Base-by-base conservation (phyloP, 805 yeast species). In the Spencermartinsiella europaea region DNA sequence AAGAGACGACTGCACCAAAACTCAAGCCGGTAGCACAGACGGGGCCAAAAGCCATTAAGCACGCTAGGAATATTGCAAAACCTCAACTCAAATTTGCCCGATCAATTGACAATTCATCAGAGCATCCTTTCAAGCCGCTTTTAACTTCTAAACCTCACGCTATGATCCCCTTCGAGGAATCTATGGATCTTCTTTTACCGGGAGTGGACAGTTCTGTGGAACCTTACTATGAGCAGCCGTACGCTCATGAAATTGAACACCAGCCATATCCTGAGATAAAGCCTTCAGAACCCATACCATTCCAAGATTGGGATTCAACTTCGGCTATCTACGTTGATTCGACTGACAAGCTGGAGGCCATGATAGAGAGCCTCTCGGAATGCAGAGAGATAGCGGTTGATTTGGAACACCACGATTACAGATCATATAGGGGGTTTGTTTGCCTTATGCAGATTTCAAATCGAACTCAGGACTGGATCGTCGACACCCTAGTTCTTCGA, bases 381-480 rank as follows among this genome's bases (percentile, higher is more conserved):
- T 72, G 73, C 47, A 66, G 71, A 1, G 95, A 79, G 46, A 77
- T 93, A 34, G 99, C 98, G 1, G 83, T 93, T 14, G 99, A 93
- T 72, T 75, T 93, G 50, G 99, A 93, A 61, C 99, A 93, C 65
- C 99, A 93, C 61, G 97, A 90, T 60, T 84, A 77, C 62, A 75
- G 97, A 63, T 74, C 96, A 0, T 93, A 87, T 57, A 82, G 84
- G 58, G 99, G 99, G 36, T 69, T 93, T 36, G 93, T 89, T 1
- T 89, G 90, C 63, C 69, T 93, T 38, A 88, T 93, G 95, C 99
- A 93, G 67, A 83, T 93, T 15, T 84, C 95, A 45, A 80, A 83
- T 17, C 67, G 91, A 46, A 77, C 79, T n/a, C 73, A 76, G 47
- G 99, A 93, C 67, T 93, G 84, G 79, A 68, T 93, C 7, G 72